phyloP scores from a whole-genome alignment of 2,329 filamentous ascomycete species.

The Aspergillus eucalypticola region DNA sequence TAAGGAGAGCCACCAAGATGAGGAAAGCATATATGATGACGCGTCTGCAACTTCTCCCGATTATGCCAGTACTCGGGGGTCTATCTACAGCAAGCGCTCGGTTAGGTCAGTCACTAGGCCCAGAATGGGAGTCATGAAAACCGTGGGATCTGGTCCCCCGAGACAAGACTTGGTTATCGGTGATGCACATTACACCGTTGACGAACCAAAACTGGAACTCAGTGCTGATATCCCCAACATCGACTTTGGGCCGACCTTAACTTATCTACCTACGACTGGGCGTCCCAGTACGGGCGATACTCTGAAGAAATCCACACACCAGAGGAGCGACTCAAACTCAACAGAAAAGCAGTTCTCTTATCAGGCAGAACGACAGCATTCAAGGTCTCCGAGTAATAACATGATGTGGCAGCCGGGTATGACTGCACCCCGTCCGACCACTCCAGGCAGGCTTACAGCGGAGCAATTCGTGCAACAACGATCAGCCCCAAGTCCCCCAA shows the following conservation, averaged over 20 bases:
- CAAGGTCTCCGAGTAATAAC: constrained; percentile 50
- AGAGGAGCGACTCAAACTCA: constrained; percentile 34
- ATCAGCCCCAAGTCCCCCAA: constrained; percentile 58
- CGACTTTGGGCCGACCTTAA: constrained; percentile 83
- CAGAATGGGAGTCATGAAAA: constrained; percentile 77
- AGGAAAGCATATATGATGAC: constrained; percentile 58
- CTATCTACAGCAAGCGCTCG: constrained; percentile 48
- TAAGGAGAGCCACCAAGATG: constrained; percentile 31
- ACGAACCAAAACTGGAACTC: constrained; percentile 31
- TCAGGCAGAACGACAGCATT: constrained; percentile 34
- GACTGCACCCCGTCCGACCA: constrained; percentile 49
- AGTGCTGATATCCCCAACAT: constrained; percentile 68
- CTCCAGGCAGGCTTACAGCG: constrained; percentile 63
- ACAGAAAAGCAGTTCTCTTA: constrained; percentile 32
- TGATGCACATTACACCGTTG: constrained; percentile 47
- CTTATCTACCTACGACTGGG: constrained; percentile 59
- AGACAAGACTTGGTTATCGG: constrained; percentile 48
- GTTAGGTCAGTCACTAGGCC: constrained; percentile 55
- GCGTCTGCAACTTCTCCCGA: constrained; percentile 69
- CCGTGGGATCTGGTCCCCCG: constrained; percentile 62
- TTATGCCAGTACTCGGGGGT: constrained; percentile 70
- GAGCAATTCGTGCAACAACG: constrained; percentile 85
- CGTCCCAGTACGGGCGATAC: constrained; percentile 59
- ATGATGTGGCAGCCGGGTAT: constrained; percentile 78
- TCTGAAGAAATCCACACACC: constrained; percentile 40